Percentiles rank a stretch among this genome's conserved stretches.
Conservation (phyloP, 257 asterid species). For the Avicennia marina region DNA sequence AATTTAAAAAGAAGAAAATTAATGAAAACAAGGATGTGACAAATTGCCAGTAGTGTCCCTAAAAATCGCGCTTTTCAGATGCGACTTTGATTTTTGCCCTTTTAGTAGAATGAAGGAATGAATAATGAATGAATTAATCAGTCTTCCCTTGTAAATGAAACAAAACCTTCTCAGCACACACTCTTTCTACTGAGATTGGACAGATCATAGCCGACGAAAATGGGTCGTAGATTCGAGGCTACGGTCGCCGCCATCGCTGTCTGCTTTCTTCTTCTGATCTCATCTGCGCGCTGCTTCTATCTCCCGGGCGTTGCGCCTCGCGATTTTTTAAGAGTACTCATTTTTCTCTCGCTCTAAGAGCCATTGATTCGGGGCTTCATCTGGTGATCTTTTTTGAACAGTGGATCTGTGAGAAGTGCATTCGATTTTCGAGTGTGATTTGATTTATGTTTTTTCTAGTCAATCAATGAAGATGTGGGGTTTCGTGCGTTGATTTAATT, state of each 20-base stretch:
- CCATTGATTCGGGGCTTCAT: slow-evolving; percentile 11
- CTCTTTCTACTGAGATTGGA: slow-evolving; percentile 1
- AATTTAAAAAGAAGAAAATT: too few relatives aligned
- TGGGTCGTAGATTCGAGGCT: slow-evolving; percentile 38
- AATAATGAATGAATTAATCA: too few relatives aligned
- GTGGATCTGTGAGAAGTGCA: slow-evolving; percentile 17
- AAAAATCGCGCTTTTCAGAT: too few relatives aligned
- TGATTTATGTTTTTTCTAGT: background rate
- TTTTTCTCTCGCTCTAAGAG: background rate
- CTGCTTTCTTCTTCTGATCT: slow-evolving; percentile 34
- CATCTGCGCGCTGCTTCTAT: slow-evolving; percentile 61
- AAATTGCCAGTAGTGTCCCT: too few relatives aligned
- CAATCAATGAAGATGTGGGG: slow-evolving; percentile 17
- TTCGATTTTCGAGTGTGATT: background rate
- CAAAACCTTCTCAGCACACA: too few relatives aligned
- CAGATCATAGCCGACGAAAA: too few relatives aligned
- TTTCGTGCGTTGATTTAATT: slow-evolving; percentile 7
- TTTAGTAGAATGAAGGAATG: too few relatives aligned
- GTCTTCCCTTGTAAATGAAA: too few relatives aligned
- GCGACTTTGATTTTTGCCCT: too few relatives aligned
- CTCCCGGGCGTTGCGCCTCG: slow-evolving; percentile 90
- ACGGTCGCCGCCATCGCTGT: slow-evolving; percentile 31
- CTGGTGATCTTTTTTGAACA: slow-evolving; percentile 5
- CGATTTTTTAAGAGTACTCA: slow-evolving; percentile 52
- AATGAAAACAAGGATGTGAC: too few relatives aligned